These are phyloP conservation scores for Pythium folliculosum DNA, from an alignment of 352 stramenopile species.

Conservation along the genomic window DNA sequence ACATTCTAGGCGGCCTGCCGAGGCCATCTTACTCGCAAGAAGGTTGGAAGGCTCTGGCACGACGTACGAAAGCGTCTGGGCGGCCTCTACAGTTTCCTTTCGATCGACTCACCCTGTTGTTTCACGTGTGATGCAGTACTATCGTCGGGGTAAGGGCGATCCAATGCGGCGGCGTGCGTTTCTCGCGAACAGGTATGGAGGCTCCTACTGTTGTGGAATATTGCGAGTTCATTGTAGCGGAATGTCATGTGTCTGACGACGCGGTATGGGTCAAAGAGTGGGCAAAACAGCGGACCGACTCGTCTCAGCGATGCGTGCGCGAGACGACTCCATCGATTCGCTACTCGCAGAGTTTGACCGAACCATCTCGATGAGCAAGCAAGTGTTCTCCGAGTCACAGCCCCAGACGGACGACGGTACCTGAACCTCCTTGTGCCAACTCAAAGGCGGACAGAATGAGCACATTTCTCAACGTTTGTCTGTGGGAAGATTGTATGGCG, in stretches of 20 bases:
- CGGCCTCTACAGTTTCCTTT: background rate
- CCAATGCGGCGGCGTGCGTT: conserved; percentile 50
- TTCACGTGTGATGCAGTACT: conserved; percentile 45
- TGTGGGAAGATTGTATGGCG: background rate
- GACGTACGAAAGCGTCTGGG: conserved; percentile 8
- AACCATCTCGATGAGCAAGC: conserved; percentile 63
- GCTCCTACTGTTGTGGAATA: background rate
- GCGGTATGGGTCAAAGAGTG: conserved; percentile 42
- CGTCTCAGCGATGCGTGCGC: conserved; percentile 53
- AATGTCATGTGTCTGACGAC: too few relatives aligned
- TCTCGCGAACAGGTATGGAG: conserved; percentile 58
- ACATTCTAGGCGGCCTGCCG: conserved; percentile 8
- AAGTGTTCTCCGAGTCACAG: conserved; percentile 46
- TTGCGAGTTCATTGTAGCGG: too few relatives aligned
- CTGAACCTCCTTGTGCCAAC: background rate
- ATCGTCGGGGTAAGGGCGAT: conserved; percentile 61
- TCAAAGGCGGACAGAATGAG: too few relatives aligned
- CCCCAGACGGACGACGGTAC: conserved; percentile 45
- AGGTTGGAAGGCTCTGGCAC: conserved; percentile 18
- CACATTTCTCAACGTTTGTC: too few relatives aligned
- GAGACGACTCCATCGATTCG: conserved; percentile 80
- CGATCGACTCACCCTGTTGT: background rate
- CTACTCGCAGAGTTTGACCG: conserved; percentile 79
- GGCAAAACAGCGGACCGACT: conserved; percentile 56
- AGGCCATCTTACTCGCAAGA: conserved; percentile 9